Percentiles rank a stretch among this genome's conserved stretches.
Conservation (phyloP, 805 yeast species). For the Lipomyces yamadae region DNA sequence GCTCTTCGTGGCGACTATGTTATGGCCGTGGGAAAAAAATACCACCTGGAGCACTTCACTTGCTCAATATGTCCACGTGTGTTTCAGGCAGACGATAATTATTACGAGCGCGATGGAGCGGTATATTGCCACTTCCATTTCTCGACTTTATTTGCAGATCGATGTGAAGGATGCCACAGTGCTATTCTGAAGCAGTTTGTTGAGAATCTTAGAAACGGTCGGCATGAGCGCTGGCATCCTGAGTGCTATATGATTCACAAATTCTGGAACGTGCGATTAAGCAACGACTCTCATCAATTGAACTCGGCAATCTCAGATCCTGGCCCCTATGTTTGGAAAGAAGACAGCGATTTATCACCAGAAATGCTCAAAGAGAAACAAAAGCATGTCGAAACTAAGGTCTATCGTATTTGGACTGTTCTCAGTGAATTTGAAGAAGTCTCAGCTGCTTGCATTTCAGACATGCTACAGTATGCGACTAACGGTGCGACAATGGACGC, state of each 20-base stretch:
- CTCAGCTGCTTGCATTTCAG: slow-evolving; percentile 85
- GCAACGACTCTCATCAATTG: slow-evolving; percentile 59
- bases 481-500: slow-evolving; percentile 72
- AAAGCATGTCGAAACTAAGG: slow-evolving; percentile 62
- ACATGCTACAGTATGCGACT: slow-evolving; percentile 85
- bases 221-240: slow-evolving; percentile 97
- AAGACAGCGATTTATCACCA: slow-evolving; percentile 51
- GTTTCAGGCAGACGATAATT: slow-evolving; percentile 89
- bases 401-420: slow-evolving; percentile 78
- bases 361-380: slow-evolving; percentile 58
- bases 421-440: slow-evolving; percentile 88
- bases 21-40: slow-evolving; percentile 88
- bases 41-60: slow-evolving; percentile 93
- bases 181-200: slow-evolving; percentile 94
- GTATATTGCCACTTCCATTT: slow-evolving; percentile 93
- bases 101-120: slow-evolving; percentile 80
- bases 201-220: slow-evolving; percentile 87
- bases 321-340: slow-evolving; percentile 34
- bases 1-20: slow-evolving; percentile 92
- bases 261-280: slow-evolving; percentile 88
- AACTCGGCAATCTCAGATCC: slow-evolving; percentile 34
- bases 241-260: slow-evolving; percentile 98
- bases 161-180: slow-evolving; percentile 91
- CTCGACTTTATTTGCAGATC: slow-evolving; percentile 80
- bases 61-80: slow-evolving; percentile 85